phyloP scores from a whole-genome alignment of 2,329 filamentous ascomycete genomes.

The Aspergillus sp. region DNA sequence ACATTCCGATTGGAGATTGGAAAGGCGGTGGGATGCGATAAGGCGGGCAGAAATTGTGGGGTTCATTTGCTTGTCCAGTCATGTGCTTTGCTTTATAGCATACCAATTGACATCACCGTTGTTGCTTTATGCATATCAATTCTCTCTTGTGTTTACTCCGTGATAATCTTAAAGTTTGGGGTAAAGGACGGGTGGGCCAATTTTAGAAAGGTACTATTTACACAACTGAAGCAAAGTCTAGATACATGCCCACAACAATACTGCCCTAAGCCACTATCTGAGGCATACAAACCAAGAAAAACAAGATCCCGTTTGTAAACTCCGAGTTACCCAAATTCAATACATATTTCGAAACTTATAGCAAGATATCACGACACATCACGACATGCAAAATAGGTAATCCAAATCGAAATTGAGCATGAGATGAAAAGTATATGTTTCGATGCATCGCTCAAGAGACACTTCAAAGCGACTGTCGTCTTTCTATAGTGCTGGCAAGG shows the following conservation, averaged over 20 bases:
- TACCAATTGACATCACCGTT: not conserved
- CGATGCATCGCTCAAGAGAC: not conserved
- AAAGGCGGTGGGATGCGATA: conserved; percentile 4
- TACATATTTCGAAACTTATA: not conserved
- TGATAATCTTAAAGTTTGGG: no score
- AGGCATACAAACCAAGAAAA: not conserved
- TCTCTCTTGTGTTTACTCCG: no score
- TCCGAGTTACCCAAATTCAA: not conserved
- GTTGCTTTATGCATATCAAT: not conserved
- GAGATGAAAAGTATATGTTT: not conserved
- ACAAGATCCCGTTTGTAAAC: not conserved
- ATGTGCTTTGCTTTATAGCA: not conserved
- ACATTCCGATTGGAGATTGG: not conserved
- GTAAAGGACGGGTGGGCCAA: not conserved
- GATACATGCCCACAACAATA: not conserved
- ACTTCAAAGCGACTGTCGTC: conserved; percentile 33
- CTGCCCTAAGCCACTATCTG: not conserved
- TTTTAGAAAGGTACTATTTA: not conserved
- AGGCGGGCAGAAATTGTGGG: conserved; percentile 28
- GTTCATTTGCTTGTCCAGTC: conserved; percentile 15
- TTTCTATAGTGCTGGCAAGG: conserved; percentile 34
- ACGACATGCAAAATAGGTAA: not conserved
- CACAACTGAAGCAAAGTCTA: not conserved
- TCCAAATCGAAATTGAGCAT: not conserved
- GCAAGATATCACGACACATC: not conserved